Percentiles rank a stretch among this genome's conserved stretches.
These are phyloP conservation scores for Eucalyptus polybractea DNA, from an alignment of 345 rosid genomes.

Conservation along the genomic window DNA sequence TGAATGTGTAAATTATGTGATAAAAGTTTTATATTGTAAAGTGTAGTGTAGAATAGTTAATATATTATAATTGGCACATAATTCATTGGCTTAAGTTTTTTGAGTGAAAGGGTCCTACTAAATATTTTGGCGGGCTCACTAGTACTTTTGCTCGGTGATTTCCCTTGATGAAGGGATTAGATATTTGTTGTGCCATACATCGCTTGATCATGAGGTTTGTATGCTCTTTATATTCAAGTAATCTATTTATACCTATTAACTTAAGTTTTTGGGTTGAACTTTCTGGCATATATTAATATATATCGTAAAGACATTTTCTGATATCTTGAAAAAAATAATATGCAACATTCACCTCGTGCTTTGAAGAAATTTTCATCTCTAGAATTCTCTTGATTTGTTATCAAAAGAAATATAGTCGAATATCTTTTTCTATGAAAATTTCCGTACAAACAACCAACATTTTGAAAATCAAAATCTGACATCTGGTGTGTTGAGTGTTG, in stretches of 20 bases:
- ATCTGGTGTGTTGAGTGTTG: not conserved
- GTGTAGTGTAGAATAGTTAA: not conserved
- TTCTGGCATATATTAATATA: not conserved
- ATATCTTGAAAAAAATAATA: not conserved
- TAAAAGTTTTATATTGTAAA: not conserved
- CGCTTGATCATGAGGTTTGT: not conserved
- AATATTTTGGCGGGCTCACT: not conserved
- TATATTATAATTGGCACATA: not conserved
- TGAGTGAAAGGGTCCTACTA: not conserved
- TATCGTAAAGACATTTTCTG: rapidly evolving
- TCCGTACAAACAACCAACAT: not conserved
- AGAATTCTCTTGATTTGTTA: no score
- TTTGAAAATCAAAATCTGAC: not conserved
- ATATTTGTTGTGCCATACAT: not conserved
- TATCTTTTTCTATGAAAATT: not conserved
- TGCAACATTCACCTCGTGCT: not conserved
- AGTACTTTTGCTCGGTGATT: rapidly evolving
- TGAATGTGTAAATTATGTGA: no score
- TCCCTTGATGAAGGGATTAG: not conserved
- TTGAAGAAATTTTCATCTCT: not conserved
- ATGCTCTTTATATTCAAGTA: no score
- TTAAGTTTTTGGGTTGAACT: not conserved
- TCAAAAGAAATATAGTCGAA: no score
- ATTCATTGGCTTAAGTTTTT: no score
- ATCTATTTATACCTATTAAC: no score